These are phyloP conservation scores for Phytomonas sp. DNA, from an alignment of 208 protist species.

Conservation along the genomic window DNA sequence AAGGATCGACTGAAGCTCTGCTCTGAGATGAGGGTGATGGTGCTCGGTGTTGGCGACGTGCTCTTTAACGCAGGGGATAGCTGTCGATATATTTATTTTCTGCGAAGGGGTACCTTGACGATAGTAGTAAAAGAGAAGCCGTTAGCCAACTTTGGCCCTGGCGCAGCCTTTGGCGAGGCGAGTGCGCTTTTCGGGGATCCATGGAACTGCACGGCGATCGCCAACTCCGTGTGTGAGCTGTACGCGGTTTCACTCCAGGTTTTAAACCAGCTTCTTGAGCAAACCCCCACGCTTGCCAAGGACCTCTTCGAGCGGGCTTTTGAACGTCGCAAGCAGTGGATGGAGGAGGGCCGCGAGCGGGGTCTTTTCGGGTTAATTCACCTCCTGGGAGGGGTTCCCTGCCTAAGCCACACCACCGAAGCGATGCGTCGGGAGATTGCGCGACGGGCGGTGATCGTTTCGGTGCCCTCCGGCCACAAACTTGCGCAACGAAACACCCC, in stretches of 20 bases:
- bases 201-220: constrained; percentile 62
- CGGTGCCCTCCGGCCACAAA: constrained; percentile 35
- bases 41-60: constrained; percentile 67
- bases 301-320: constrained; percentile 36
- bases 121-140: constrained; percentile 60
- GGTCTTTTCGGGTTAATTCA: constrained; percentile 56
- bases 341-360: constrained; percentile 56
- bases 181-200: constrained; percentile 72
- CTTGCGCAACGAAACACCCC: constrained; percentile 32
- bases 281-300: constrained; percentile 44
- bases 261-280: constrained; percentile 35
- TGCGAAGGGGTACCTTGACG: constrained; percentile 64
- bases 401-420: constrained; percentile 76
- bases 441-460: constrained; percentile 25
- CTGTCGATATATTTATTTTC: constrained; percentile 70
- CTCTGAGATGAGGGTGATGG: constrained; percentile 52
- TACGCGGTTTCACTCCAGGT: constrained; percentile 34
- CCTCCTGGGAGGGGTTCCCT: constrained; percentile 68
- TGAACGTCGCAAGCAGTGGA: constrained; percentile 47
- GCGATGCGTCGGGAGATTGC: constrained; percentile 54
- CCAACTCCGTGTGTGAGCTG: constrained; percentile 66
- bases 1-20: constrained; percentile 74
- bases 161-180: constrained; percentile 69
- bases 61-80: constrained; percentile 58
- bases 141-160: constrained; percentile 49